phyloP scores from a whole-genome alignment of 352 stramenopile genomes.

The Pythium chondricola region DNA sequence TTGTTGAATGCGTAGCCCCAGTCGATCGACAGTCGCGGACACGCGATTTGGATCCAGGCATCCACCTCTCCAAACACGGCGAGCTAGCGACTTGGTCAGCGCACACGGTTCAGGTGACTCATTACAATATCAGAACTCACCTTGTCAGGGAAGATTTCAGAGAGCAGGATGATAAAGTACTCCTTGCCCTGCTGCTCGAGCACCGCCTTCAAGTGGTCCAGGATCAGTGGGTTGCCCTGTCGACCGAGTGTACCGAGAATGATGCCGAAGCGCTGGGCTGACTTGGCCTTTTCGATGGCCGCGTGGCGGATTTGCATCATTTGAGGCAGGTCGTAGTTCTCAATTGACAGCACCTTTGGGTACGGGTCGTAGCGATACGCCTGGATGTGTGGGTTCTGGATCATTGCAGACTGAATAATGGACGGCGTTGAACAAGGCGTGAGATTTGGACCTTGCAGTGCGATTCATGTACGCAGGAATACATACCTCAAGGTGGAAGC shows the following conservation, averaged over 20 bases:
- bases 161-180: slow-evolving; percentile 95
- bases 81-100: slow-evolving; percentile 47
- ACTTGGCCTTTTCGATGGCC: slow-evolving; percentile 67
- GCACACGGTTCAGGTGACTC: not conserved
- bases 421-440: not conserved
- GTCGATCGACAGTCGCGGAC: slow-evolving; percentile 97
- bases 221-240: slow-evolving; percentile 96
- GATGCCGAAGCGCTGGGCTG: slow-evolving; percentile 92
- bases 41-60: slow-evolving; percentile 99
- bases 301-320: slow-evolving; percentile 93
- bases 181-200: slow-evolving; percentile 86
- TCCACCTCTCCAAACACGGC: slow-evolving; percentile 85
- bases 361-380: slow-evolving; percentile 99
- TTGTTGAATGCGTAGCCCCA: slow-evolving; percentile 97
- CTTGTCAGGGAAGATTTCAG: slow-evolving; percentile 95
- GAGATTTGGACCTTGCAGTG: not conserved
- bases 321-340: slow-evolving; percentile 94
- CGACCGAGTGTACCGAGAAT: slow-evolving; percentile 98
- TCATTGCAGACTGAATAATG: slow-evolving; percentile 91
- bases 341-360: slow-evolving; percentile 93
- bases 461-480: not conserved
- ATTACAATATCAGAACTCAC: slow-evolving; percentile 6
- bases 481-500: slow-evolving; percentile 97
- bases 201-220: slow-evolving; percentile 89
- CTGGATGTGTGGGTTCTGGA: slow-evolving; percentile 94